Percentiles rank a stretch among this genome's conserved stretches.
These are phyloP conservation scores for Fraxinus albicans DNA, from an alignment of 305 asterid species.

Conservation along the genomic window DNA sequence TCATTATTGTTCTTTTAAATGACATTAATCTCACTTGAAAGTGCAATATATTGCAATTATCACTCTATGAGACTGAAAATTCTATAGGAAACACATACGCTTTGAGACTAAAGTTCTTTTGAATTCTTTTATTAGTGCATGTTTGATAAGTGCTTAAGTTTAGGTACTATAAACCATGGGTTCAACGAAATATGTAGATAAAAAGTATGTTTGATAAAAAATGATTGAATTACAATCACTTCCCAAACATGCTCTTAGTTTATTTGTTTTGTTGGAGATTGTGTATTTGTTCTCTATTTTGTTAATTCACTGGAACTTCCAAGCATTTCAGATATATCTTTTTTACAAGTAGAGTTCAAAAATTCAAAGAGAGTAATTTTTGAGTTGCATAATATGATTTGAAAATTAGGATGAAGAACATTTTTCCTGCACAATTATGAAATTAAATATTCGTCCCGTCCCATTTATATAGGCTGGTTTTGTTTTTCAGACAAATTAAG, in stretches of 20 bases:
- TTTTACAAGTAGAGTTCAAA: neutral
- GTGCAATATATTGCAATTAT: neutral
- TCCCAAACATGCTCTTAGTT: too few species aligned
- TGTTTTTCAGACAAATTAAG: too few species aligned
- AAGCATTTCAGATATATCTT: neutral
- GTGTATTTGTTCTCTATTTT: neutral
- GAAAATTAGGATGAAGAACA: neutral
- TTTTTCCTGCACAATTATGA: neutral
- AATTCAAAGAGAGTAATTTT: neutral
- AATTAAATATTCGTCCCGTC: too few species aligned
- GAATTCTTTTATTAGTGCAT: neutral
- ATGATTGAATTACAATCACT: too few species aligned
- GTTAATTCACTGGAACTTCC: neutral
- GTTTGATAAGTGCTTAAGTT: neutral
- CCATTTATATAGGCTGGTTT: too few species aligned
- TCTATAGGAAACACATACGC: neutral
- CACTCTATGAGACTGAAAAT: neutral
- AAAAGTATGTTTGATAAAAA: too few species aligned
- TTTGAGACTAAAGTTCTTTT: neutral
- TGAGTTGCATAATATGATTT: neutral
- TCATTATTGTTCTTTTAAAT: neutral
- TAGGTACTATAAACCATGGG: too few species aligned
- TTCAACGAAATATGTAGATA: too few species aligned
- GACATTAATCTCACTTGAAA: neutral
- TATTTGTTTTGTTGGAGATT: neutral